Evolutionary conservation across 2,329 filamentous ascomycete genomes (phyloP), one percentile per base, ranked within the genome.

Genomic region (Neoarthrinium moseri): DNA sequence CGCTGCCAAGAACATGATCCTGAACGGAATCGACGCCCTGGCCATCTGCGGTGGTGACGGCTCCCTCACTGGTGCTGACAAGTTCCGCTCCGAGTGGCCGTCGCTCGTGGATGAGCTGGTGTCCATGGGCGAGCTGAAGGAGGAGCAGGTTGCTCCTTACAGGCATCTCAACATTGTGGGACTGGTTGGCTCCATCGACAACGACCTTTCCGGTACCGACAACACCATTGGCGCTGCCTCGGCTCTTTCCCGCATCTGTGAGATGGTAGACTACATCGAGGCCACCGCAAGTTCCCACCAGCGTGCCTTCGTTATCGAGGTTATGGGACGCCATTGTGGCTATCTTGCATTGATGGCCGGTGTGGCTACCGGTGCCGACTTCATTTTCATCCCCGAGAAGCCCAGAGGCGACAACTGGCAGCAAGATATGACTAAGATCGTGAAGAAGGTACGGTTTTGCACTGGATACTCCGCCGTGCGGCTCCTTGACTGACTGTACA

Each of bases 11-110:
- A 96, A 99, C 74, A 86, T 99, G 84, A 81, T 99, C 33, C 69
- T 90, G 50, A 84, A 89, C 56, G 94, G 94, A 62, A 97, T 99
- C 56, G 91, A 99, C 65, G 94, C 94, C 44, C 77, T 99, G 58
- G 87, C 99, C 59, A 95, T 99, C 64, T 97, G 92, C 67, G 94
- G 94, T 65, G 94, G 94, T 72, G 94, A 99, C 65, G 94, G 94
- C 52, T 95, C 90, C 54, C 79, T 99, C 61, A 99, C 94, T 10
- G 94, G 94, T 63, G 94, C 94, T 45, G 94, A 99, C 74, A 86
- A 83, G 61, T 97, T 99, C 73, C 83, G 94, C 52, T 75, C 81
- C 41, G 94, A 99, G 66, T 99, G 94, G 94, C 89, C 91, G 3
- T 83, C 87, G 34, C 77, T 99, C 53, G 68, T 99, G 48, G 75